phyloP scores from a whole-genome alignment of 805 yeast genomes.

The Candida krabiensis region DNA sequence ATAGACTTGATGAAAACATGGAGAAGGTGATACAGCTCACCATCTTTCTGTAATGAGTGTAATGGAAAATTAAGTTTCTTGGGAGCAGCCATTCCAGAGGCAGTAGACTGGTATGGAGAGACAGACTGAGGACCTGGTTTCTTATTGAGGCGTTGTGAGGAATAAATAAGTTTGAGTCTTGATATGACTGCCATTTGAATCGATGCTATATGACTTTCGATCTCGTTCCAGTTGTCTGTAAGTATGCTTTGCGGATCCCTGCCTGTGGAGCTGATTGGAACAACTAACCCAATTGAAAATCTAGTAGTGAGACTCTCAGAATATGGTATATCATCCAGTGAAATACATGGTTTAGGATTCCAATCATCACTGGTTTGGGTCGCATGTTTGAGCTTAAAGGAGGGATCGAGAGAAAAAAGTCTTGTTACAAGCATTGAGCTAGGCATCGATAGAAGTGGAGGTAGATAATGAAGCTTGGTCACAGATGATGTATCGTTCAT shows the following conservation, averaged over 20 bases:
- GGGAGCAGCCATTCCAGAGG: slow-evolving; percentile 20
- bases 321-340: slow-evolving; percentile 27
- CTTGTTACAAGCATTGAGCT: slow-evolving; percentile 46
- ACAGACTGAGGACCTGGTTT: slow-evolving; percentile 2
- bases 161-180: slow-evolving; percentile 31
- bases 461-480: slow-evolving; percentile 50
- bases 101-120: not conserved
- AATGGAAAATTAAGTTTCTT: slow-evolving; percentile 34
- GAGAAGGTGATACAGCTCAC: slow-evolving; percentile 41
- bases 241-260: slow-evolving; percentile 38
- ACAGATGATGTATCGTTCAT: slow-evolving; percentile 43
- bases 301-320: slow-evolving; percentile 27
- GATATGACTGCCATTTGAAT: slow-evolving; percentile 41
- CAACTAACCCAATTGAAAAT: slow-evolving; percentile 47
- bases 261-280: slow-evolving; percentile 40
- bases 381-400: slow-evolving; percentile 15
- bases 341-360: slow-evolving; percentile 43
- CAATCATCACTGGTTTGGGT: slow-evolving; percentile 29
- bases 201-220: slow-evolving; percentile 39
- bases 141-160: slow-evolving; percentile 9
- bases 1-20: slow-evolving; percentile 38
- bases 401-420: slow-evolving; percentile 37
- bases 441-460: slow-evolving; percentile 39
- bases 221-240: slow-evolving; percentile 50
- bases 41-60: slow-evolving; percentile 41